These are phyloP conservation scores for Fermentozyma sake DNA, from an alignment of 1,139 yeast species.

Conservation along the genomic window DNA sequence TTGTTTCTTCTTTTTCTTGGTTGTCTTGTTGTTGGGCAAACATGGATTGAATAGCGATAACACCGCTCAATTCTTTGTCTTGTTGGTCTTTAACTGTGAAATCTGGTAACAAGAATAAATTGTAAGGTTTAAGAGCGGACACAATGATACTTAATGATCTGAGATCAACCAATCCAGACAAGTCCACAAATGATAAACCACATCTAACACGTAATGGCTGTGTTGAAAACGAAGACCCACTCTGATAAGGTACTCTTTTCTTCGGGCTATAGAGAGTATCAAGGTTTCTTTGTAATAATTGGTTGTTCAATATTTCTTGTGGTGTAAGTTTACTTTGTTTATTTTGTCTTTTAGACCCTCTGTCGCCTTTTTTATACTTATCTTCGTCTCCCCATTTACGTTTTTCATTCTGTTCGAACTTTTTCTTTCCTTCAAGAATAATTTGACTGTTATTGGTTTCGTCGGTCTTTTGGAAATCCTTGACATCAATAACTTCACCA, in stretches of 20 bases:
- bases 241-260: conserved; percentile 29
- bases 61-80: conserved; percentile 24
- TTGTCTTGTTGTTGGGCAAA: conserved; percentile 32
- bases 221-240: conserved; percentile 15
- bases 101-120: conserved; percentile 57
- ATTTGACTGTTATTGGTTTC: conserved; percentile 37
- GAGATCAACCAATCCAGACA: conserved; percentile 80
- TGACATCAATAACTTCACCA: conserved; percentile 65
- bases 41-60: conserved; percentile 22
- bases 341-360: conserved; percentile 14
- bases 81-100: conserved; percentile 20
- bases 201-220: conserved; percentile 53
- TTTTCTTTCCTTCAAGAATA: conserved; percentile 25
- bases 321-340: conserved; percentile 36
- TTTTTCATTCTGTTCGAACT: conserved; percentile 27
- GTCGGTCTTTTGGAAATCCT: conserved; percentile 63
- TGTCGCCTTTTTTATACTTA: conserved; percentile 13
- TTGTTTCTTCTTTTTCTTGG: conserved; percentile 17
- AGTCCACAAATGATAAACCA: conserved; percentile 72
- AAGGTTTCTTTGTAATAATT: conserved; percentile 41
- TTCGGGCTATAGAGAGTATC: conserved; percentile 61
- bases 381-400: conserved; percentile 29
- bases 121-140: conserved; percentile 75
- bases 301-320: conserved; percentile 41
- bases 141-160: conserved; percentile 78